Evolutionary conservation across 163 green algal genomes (phyloP).

Genomic region (Smithsoniella earleae): DNA sequence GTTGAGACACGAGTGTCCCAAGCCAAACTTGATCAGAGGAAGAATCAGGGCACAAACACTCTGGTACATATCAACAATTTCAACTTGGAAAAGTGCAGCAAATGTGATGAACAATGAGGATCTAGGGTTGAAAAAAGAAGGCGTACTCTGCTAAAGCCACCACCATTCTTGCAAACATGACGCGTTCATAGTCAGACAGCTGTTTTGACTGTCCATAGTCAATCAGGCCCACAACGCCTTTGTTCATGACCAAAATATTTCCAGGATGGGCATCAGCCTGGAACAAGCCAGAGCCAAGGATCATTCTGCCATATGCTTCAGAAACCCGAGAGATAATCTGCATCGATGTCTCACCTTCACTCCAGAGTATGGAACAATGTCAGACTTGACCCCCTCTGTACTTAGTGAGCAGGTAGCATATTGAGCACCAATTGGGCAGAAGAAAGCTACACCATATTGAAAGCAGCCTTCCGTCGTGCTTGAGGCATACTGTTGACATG

Average conservation of each 20-base stretch:
- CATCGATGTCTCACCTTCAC: not conserved
- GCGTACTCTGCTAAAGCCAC: slow-evolving; percentile 45
- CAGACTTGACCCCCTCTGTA: not conserved
- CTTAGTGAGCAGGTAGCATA: not conserved
- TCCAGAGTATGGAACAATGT: not conserved
- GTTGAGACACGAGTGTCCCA: too few species aligned
- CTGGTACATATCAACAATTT: too few species aligned
- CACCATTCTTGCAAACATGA: slow-evolving; percentile 63
- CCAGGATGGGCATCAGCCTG: slow-evolving; percentile 46
- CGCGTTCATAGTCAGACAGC: slow-evolving; percentile 52
- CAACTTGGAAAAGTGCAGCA: too few species aligned
- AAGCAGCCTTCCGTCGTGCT: slow-evolving; percentile 33
- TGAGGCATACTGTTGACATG: slow-evolving; percentile 36
- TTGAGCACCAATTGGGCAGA: not conserved
- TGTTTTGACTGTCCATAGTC: slow-evolving; percentile 90
- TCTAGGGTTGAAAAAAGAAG: not conserved
- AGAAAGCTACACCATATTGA: not conserved
- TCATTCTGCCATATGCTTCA: slow-evolving; percentile 83
- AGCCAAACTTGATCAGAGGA: too few species aligned
- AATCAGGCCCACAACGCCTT: slow-evolving; percentile 67
- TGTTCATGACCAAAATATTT: slow-evolving; percentile 77
- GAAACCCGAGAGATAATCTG: slow-evolving; percentile 54
- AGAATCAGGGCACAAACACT: too few species aligned
- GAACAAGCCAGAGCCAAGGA: slow-evolving; percentile 56
- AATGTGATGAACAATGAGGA: not conserved